phyloP scores from a whole-genome alignment of 2,329 filamentous ascomycete species.

The Cytospora piceae region DNA sequence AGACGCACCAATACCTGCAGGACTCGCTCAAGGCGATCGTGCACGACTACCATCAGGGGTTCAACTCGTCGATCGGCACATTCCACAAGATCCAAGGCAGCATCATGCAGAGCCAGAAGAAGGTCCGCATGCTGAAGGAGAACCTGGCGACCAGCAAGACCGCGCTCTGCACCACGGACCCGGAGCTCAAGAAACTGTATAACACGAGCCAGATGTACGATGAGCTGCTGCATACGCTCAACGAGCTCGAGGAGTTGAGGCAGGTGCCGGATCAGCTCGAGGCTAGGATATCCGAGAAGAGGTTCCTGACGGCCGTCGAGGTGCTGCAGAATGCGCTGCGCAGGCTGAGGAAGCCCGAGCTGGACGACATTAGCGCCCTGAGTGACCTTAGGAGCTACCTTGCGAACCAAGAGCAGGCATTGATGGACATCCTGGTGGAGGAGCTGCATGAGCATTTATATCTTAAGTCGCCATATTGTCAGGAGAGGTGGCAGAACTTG shows the following conservation, averaged over 20 bases:
- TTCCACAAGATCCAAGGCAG: constrained; percentile 98
- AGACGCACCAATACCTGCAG: constrained; percentile 87
- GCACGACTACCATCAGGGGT: constrained; percentile 98
- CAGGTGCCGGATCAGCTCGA: constrained; percentile 90
- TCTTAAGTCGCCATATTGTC: constrained; percentile 95
- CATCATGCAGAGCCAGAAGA: constrained; percentile 84
- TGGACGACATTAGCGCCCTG: constrained; percentile 89
- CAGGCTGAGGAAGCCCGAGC: constrained; percentile 81
- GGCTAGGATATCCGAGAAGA: constrained; percentile 92
- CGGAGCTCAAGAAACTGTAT: constrained; percentile 88
- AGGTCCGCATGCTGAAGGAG: constrained; percentile 80
- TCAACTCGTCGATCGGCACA: constrained; percentile 98
- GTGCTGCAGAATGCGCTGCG: constrained; percentile 85
- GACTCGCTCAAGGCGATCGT: constrained; percentile 92
- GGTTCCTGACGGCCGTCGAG: constrained; percentile 90
- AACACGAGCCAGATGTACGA: constrained; percentile 89
- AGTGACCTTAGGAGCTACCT: constrained; percentile 86
- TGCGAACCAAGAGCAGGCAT: constrained; percentile 85
- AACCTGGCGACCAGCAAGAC: constrained; percentile 80
- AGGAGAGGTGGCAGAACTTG: constrained; percentile 90
- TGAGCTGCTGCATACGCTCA: constrained; percentile 80
- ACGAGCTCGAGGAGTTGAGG: constrained; percentile 85
- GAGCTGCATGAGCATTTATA: constrained; percentile 97
- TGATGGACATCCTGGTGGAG: constrained; percentile 96
- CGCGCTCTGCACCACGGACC: constrained; percentile 82